Evolutionary conservation across 2,329 filamentous ascomycete species (phyloP).

Genomic region (Fusarium sp.): DNA sequence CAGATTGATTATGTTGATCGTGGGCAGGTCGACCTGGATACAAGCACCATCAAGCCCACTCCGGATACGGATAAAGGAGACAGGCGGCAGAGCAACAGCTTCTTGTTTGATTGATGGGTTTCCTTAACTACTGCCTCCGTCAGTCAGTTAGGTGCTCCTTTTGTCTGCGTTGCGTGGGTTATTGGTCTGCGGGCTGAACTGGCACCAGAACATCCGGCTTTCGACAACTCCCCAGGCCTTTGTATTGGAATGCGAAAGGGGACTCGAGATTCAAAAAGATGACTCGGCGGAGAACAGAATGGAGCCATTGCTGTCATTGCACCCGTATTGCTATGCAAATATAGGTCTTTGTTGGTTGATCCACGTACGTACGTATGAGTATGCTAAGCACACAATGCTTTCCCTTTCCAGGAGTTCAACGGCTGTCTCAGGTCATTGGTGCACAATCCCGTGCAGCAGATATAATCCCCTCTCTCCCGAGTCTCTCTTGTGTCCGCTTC

Average conservation of each 20-base stretch:
- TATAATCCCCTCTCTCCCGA: conserved; percentile 19
- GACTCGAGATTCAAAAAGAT: conserved; percentile 1
- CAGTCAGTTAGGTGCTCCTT: conserved; percentile 35
- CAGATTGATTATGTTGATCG: conserved; percentile 11
- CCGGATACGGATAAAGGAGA: neutral
- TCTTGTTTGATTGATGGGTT: conserved; percentile 25
- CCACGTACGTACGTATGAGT: conserved; percentile 40
- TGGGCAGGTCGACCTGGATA: neutral
- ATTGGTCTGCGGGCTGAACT: conserved; percentile 2
- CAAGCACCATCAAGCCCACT: conserved; percentile 11
- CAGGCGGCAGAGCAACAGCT: neutral
- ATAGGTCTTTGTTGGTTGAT: conserved; percentile 24
- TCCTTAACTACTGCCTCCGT: conserved; percentile 28
- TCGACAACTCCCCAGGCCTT: neutral
- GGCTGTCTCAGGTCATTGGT: conserved; percentile 40
- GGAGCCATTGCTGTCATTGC: conserved; percentile 25
- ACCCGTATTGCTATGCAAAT: conserved; percentile 19
- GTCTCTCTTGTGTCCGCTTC: conserved; percentile 21
- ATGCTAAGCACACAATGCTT: conserved; percentile 38
- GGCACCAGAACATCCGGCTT: conserved; percentile 2
- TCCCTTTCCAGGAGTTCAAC: conserved; percentile 22
- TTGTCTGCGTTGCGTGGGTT: neutral
- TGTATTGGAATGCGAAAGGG: neutral
- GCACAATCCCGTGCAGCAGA: conserved; percentile 35
- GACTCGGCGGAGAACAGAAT: conserved; percentile 5